Evolutionary conservation across 148 eudicot species (phyloP), one percentile per base, ranked within the genome.

Genomic region (Euryodendron excelsum): DNA sequence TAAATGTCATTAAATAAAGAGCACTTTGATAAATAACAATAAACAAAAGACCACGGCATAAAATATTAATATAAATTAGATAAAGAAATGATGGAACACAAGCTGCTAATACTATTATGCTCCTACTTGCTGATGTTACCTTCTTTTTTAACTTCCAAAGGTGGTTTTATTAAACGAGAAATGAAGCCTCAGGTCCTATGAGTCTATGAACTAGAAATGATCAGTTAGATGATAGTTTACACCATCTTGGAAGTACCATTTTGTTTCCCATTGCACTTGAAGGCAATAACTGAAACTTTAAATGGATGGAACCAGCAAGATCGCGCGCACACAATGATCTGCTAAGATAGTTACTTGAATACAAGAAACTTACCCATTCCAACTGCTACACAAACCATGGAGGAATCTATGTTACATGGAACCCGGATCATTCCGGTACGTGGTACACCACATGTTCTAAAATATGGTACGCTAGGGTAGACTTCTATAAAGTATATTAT

Each of bases 1-100:
- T 50, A 45, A 71, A 79, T 37, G 34, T 68, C 56, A 41, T 36
- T 59, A 8, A 15, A 76, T 28, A 25, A 63, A 10, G 17, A 56
- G 60, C 44, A 21, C 48, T 23, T 8, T 28, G 36, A 58, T 31
- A n/a, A 72, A 73, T 37, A 79, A 73, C 18, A 74, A 56, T n/a
- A 68, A 79, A 48, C 14, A 45, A 39, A 45, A n/a, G 11, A 59
- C 28, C 63, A 4, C 23, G 63, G 12, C 63, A 3, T n/a, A 59
- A 6, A 25, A 55, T 7, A 1, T 18, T 55, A 55, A 20, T 2
- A 55, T 55, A 55, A 55, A 1, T 20, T n/a, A n/a, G n/a, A n/a
- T n/a, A n/a, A n/a, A n/a, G n/a, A n/a, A n/a, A n/a, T n/a, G n/a
- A n/a, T 2, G 9, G 18, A 33, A 30, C 1, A 63, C 21, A 65